Conservation (phyloP, 352 stramenopile genomes). For the Phytophthora sp. region DNA sequence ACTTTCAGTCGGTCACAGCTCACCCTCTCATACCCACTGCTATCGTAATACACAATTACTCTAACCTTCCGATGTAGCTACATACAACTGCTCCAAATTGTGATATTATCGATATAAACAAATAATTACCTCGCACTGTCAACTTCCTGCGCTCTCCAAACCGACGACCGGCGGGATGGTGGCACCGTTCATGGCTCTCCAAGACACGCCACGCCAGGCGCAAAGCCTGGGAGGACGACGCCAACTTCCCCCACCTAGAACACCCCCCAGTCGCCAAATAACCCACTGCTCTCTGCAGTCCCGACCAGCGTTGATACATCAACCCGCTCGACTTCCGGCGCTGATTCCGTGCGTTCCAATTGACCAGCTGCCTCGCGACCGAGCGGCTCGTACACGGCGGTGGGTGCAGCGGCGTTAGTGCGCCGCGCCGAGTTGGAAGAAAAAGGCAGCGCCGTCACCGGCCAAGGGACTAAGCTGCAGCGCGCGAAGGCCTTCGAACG, state of each 20-base stretch:
- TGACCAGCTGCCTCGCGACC: constrained; percentile 12
- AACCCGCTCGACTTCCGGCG: not conserved
- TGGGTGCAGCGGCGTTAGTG: constrained; percentile 34
- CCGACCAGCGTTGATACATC: no score
- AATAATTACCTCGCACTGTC: not conserved
- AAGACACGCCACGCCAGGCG: constrained; percentile 15
- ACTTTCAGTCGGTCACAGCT: constrained; percentile 17
- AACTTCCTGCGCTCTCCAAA: constrained; percentile 18
- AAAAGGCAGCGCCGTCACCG: constrained; percentile 30
- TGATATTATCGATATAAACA: constrained; percentile 9
- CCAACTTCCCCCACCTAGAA: not conserved
- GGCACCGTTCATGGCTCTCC: constrained; percentile 4
- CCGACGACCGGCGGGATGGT: constrained; percentile 21
- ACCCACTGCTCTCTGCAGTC: not conserved
- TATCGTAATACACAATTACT: no score
- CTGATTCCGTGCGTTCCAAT: constrained; percentile 22
- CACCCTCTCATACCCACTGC: not conserved
- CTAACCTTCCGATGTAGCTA: not conserved
- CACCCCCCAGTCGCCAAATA: not conserved
- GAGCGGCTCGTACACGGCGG: constrained; percentile 13
- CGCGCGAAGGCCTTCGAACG: constrained; percentile 2
- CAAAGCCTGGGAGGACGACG: not conserved
- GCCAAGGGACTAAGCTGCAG: constrained; percentile 20
- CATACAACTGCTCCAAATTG: not conserved
- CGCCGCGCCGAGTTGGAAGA: constrained; percentile 30